These are phyloP conservation scores for Rhizopogon vesiculosus DNA, from an alignment of 768 basidiomycete genomes.

Conservation along the genomic window DNA sequence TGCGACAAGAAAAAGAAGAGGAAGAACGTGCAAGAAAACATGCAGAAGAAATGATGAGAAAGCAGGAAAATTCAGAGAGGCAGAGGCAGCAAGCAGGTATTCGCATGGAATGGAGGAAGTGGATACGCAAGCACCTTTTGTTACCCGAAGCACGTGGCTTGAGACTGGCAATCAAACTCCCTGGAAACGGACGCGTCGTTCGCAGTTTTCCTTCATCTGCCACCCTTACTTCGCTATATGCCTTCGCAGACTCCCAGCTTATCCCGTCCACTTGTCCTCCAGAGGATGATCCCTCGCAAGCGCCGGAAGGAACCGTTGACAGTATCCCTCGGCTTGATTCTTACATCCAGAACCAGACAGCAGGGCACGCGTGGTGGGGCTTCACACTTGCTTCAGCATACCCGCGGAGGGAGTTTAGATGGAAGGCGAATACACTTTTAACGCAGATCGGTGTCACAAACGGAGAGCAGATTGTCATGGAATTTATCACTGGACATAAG, in stretches of 20 bases:
- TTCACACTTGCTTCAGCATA: conserved; percentile 70
- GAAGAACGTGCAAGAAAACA: conserved; percentile 29
- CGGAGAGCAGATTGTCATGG: conserved; percentile 63
- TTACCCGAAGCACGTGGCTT: conserved; percentile 26
- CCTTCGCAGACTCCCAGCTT: conserved; percentile 63
- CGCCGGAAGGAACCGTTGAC: conserved; percentile 32
- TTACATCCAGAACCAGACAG: conserved; percentile 25
- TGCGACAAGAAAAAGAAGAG: conserved; percentile 39
- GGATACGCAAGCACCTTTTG: conserved; percentile 48
- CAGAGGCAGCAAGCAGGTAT: conserved; percentile 28
- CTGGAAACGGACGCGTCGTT: conserved; percentile 53
- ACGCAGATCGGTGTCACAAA: conserved; percentile 45
- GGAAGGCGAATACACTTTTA: conserved; percentile 35
- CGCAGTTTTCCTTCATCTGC: conserved; percentile 47
- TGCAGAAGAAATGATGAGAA: conserved; percentile 30
- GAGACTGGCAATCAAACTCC: conserved; percentile 50
- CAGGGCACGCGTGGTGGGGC: conserved; percentile 55
- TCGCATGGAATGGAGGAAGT: conserved; percentile 53
- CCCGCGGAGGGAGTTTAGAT: conserved; percentile 61
- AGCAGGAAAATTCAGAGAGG: conserved; percentile 34
- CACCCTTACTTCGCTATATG: conserved; percentile 62
- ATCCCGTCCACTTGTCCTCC: conserved; percentile 36
- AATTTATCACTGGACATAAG: conserved; percentile 27
- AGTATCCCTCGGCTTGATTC: conserved; percentile 33
- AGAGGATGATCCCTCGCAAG: conserved; percentile 36